A percentile compares a stretch with the other conserved stretches of the same genome.
These are phyloP conservation scores for Fusarium armeniacum DNA, from an alignment of 2,329 filamentous ascomycete species.

Conservation along the genomic window DNA sequence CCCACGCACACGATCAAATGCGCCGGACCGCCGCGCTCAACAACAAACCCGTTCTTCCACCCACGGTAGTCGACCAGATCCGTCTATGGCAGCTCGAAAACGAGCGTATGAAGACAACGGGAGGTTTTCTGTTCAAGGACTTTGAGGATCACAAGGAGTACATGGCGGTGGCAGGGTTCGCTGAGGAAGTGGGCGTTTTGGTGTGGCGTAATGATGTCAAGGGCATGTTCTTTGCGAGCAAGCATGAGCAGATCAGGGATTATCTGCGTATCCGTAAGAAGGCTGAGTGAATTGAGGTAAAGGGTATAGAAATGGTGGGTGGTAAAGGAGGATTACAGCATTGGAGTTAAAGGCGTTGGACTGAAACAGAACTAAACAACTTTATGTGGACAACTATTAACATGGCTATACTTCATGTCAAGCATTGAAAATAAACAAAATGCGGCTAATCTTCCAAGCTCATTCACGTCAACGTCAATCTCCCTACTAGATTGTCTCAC, in stretches of 20 bases:
- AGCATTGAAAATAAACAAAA: neutral
- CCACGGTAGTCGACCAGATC: conserved; percentile 97
- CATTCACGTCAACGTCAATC: neutral
- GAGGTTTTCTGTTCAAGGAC: conserved; percentile 90
- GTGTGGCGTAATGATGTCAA: conserved; percentile 86
- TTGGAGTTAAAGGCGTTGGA: conserved; percentile 42
- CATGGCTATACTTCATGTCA: neutral
- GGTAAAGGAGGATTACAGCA: conserved; percentile 22
- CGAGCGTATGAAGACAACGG: conserved; percentile 88
- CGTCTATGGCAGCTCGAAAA: conserved; percentile 97
- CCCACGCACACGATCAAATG: conserved; percentile 96
- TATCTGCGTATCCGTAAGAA: conserved; percentile 79
- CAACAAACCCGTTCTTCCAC: conserved; percentile 82
- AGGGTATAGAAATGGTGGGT: neutral
- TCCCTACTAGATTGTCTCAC: neutral
- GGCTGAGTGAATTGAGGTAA: conserved; percentile 53
- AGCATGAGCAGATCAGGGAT: conserved; percentile 87
- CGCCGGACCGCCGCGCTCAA: conserved; percentile 72
- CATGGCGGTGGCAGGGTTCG: conserved; percentile 79
- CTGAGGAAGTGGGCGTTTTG: conserved; percentile 90
- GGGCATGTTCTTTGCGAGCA: conserved; percentile 91
- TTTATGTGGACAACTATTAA: too few species aligned
- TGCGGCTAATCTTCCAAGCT: neutral
- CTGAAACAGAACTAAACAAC: neutral
- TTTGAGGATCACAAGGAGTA: conserved; percentile 82